Conservation (phyloP, 2,329 filamentous ascomycete genomes). For the Epichloe bromicola region DNA sequence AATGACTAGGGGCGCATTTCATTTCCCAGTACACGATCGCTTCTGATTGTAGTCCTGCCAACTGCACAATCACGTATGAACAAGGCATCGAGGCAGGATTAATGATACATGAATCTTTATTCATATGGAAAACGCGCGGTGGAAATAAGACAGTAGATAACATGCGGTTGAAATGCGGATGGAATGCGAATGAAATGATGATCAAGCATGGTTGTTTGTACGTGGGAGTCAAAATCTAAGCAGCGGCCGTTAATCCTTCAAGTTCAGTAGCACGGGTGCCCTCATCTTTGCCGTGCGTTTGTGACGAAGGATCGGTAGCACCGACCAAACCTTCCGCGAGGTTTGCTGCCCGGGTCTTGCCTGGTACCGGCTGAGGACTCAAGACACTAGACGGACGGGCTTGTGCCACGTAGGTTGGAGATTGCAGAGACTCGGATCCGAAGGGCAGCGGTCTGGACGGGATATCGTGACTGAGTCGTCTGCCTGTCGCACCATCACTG, state of each 20-base stretch:
- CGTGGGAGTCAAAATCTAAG: background rate
- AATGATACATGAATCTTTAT: no score
- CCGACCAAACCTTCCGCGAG: background rate
- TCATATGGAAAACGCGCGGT: background rate
- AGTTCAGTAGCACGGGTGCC: background rate
- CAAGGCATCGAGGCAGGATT: no score
- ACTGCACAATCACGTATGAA: background rate
- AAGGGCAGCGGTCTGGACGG: conserved; percentile 38
- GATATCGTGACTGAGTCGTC: conserved; percentile 26
- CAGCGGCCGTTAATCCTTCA: background rate
- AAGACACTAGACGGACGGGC: conserved; percentile 7
- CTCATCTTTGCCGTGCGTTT: background rate
- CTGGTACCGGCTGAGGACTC: conserved; percentile 5
- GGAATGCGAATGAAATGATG: no score
- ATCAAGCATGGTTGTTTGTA: background rate
- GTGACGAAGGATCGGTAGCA: background rate
- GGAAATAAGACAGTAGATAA: background rate
- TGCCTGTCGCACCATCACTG: conserved; percentile 15
- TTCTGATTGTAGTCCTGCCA: background rate
- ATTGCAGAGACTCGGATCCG: conserved; percentile 32
- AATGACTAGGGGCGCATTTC: background rate
- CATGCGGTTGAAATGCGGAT: no score
- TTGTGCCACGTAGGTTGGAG: conserved; percentile 16
- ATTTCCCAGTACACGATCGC: background rate
- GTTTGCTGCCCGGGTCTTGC: background rate